phyloP scores from a whole-genome alignment of 2,329 filamentous ascomycete genomes.

The Sporothrix variecibatus region DNA sequence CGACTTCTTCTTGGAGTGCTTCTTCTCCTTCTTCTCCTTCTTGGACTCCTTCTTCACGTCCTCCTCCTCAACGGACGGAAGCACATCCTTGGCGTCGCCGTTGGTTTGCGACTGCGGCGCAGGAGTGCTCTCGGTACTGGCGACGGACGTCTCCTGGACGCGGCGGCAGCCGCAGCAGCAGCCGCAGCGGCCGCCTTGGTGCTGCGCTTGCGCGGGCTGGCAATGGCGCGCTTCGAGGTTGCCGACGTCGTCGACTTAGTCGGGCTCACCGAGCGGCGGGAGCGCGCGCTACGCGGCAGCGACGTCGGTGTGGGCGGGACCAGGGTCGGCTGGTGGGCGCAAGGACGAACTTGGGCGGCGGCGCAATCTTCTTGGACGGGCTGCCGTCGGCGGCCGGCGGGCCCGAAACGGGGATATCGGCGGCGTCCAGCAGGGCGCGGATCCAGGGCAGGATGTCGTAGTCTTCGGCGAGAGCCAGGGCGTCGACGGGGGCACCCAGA shows the following conservation, averaged over 20 bases:
- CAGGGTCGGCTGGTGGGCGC: conserved; percentile 44
- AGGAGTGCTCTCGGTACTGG: conserved; percentile 32
- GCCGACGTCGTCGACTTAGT: conserved; percentile 44
- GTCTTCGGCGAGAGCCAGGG: conserved; percentile 79
- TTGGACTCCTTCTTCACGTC: conserved; percentile 39
- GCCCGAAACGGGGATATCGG: conserved; percentile 63
- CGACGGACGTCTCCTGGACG: conserved; percentile 40
- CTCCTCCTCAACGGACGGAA: conserved; percentile 57
- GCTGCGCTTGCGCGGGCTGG: conserved; percentile 58
- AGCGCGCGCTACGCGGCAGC: conserved; percentile 49
- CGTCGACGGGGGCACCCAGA: conserved; percentile 90
- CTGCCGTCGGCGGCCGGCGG: conserved; percentile 52
- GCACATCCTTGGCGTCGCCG: conserved; percentile 47
- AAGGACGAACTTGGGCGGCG: conserved; percentile 72
- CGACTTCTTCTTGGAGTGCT: conserved; percentile 61
- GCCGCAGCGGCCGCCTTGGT: conserved; percentile 41
- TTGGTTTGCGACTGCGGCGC: conserved; percentile 36
- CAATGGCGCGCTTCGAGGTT: conserved; percentile 43
- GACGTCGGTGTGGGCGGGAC: conserved; percentile 53
- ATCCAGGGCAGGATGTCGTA: conserved; percentile 89
- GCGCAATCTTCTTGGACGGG: conserved; percentile 72
- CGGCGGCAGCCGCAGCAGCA: conserved; percentile 28
- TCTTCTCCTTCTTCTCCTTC: conserved; percentile 34
- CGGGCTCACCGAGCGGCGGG: conserved; percentile 60
- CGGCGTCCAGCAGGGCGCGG: conserved; percentile 84